phyloP scores from a whole-genome alignment of 352 stramenopile species.

The Phytophthora vignae region DNA sequence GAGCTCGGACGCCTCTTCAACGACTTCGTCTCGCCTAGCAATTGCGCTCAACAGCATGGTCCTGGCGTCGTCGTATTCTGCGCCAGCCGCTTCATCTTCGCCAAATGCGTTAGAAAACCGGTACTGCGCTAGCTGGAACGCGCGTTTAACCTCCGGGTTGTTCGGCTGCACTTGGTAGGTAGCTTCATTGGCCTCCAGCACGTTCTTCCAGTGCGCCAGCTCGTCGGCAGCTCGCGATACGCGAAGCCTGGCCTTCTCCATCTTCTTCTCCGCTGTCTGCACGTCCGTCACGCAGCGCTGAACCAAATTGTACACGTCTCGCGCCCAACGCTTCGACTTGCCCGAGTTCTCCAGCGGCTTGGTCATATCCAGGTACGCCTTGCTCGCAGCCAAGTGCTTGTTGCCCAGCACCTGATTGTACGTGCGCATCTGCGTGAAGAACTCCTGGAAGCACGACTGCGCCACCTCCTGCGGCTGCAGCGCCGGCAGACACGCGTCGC shows the following conservation, averaged over 20 bases:
- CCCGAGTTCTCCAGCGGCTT: too few species aligned
- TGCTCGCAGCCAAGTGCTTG: slow-evolving; percentile 80
- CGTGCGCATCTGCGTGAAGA: slow-evolving; percentile 78
- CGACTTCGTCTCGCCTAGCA: slow-evolving; percentile 78
- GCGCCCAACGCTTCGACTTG: too few species aligned
- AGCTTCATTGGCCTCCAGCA: slow-evolving; percentile 82
- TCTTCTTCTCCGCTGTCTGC: slow-evolving; percentile 83
- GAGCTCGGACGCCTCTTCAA: slow-evolving; percentile 79
- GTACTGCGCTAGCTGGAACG: slow-evolving; percentile 69
- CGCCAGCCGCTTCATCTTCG: slow-evolving; percentile 65
- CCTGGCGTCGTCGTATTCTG: slow-evolving; percentile 72
- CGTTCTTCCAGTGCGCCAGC: slow-evolving; percentile 75
- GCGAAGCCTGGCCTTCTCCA: slow-evolving; percentile 73
- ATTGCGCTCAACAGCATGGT: slow-evolving; percentile 67
- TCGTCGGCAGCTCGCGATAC: slow-evolving; percentile 75
- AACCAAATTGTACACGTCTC: too few species aligned
- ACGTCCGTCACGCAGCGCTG: too few species aligned
- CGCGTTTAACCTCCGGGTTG: slow-evolving; percentile 75
- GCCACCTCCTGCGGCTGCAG: slow-evolving; percentile 85
- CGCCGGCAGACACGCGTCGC: slow-evolving; percentile 74
- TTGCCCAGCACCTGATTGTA: slow-evolving; percentile 85
- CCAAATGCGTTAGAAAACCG: slow-evolving; percentile 70
- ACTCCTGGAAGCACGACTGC: slow-evolving; percentile 81
- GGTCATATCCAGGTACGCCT: slow-evolving; percentile 77
- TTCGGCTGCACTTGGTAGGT: slow-evolving; percentile 85